phyloP scores from a whole-genome alignment of 2,329 filamentous ascomycete genomes.

The Diaporthe amygdali region DNA sequence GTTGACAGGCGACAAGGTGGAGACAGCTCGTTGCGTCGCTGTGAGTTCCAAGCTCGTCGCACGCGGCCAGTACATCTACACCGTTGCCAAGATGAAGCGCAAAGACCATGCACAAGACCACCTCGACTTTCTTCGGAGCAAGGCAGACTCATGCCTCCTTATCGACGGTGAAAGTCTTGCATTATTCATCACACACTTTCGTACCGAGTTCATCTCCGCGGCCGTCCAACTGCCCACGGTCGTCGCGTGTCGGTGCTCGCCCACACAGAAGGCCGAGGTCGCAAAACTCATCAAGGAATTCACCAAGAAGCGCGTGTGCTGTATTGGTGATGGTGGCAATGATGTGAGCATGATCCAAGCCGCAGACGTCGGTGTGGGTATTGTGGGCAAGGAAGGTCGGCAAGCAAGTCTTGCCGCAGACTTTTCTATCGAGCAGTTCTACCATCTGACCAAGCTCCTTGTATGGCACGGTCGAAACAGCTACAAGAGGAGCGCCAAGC shows the following conservation, averaged over 20 bases:
- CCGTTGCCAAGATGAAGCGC: constrained; percentile 82
- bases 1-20: constrained; percentile 98
- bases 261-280: constrained; percentile 95
- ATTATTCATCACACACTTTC: constrained; percentile 82
- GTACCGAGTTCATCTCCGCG: constrained; percentile 83
- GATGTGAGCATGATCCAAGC: constrained; percentile 99
- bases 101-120: constrained; percentile 87
- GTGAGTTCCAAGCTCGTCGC: constrained; percentile 94
- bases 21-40: constrained; percentile 95
- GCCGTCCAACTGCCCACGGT: constrained; percentile 90
- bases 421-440: constrained; percentile 95
- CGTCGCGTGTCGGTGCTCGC: constrained; percentile 94
- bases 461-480: constrained; percentile 98
- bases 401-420: constrained; percentile 95
- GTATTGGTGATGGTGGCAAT: constrained; percentile 97
- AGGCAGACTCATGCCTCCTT: constrained; percentile 84
- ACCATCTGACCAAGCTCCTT: constrained; percentile 92
- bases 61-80: constrained; percentile 94
- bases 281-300: constrained; percentile 87
- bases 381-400: constrained; percentile 95
- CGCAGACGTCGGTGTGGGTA: constrained; percentile 95
- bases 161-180: constrained; percentile 93
- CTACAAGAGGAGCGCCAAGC: constrained; percentile 94
- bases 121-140: constrained; percentile 85
- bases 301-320: constrained; percentile 95